Evolutionary conservation across 306 rosid species (phyloP).

Genomic region (Lathyrus tuberosus): DNA sequence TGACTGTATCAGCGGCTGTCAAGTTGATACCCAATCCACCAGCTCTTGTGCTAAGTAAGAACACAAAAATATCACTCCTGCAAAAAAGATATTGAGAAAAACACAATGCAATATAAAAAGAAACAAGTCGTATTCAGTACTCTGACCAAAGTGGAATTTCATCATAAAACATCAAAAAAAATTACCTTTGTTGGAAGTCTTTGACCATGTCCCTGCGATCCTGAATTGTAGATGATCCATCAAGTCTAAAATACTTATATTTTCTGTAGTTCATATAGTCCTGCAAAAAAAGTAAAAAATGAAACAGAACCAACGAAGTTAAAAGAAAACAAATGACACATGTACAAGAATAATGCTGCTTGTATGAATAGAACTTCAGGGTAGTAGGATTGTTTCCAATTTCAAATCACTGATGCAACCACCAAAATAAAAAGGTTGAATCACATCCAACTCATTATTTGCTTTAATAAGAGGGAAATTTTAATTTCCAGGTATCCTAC

Average conservation of each 20-base stretch:
- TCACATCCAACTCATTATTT: slow-evolving; percentile 14
- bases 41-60: slow-evolving; percentile 96
- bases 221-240: slow-evolving; percentile 94
- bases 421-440: neutral
- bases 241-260: slow-evolving; percentile 90
- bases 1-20: slow-evolving; percentile 99
- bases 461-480: neutral
- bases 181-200: slow-evolving; percentile 92
- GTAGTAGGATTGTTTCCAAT: slow-evolving; percentile 19
- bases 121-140: slow-evolving; percentile 23
- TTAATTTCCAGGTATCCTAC: slow-evolving; percentile 20
- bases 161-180: slow-evolving; percentile 22
- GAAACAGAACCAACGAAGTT: neutral
- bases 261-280: slow-evolving; percentile 98
- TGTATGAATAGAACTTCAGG: slow-evolving; percentile 15
- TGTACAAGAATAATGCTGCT: slow-evolving; percentile 8
- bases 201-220: slow-evolving; percentile 97
- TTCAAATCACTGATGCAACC: slow-evolving; percentile 29
- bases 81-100: slow-evolving; percentile 39
- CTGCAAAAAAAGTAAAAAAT: slow-evolving; percentile 49
- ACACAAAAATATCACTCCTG: slow-evolving; percentile 92
- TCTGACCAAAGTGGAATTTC: slow-evolving; percentile 11
- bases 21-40: slow-evolving; percentile 99
- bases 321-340: slow-evolving; percentile 4
- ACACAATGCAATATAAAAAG: slow-evolving; percentile 12